phyloP scores from a whole-genome alignment of 2,329 filamentous ascomycete species.

The Penicillium occitanis region DNA sequence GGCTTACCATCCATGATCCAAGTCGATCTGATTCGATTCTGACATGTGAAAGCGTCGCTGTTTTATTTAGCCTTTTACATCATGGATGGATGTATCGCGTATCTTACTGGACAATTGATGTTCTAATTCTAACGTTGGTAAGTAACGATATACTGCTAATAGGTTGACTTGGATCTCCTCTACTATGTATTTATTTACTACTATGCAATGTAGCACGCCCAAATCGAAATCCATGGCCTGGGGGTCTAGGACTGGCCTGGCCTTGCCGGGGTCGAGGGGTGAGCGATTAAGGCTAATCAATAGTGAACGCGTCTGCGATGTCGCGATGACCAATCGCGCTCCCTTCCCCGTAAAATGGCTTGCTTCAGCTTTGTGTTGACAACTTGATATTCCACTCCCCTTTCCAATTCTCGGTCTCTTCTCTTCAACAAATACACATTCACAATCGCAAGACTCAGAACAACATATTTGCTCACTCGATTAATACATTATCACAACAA shows the following conservation, averaged over 20 bases:
- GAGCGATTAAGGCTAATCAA: conserved; percentile 1
- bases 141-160: neutral
- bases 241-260: neutral
- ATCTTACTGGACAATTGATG: neutral
- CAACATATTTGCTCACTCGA: neutral
- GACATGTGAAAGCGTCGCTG: conserved; percentile 3
- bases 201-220: neutral
- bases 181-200: neutral
- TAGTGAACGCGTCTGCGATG: conserved; percentile 9
- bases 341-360: neutral
- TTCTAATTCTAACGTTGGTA: neutral
- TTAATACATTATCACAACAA: neutral
- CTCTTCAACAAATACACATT: neutral
- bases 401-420: neutral
- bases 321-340: conserved; percentile 18
- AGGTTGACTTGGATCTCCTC: neutral
- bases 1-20: neutral
- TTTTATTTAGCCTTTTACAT: neutral
- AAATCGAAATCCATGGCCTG: neutral
- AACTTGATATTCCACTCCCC: conserved; percentile 1
- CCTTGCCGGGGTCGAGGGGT: conserved; percentile 4
- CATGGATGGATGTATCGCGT: neutral
- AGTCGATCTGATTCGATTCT: conserved; percentile 3
- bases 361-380: conserved; percentile 1
- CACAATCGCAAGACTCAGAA: neutral